Evolutionary conservation across 169 alveolate species (phyloP), one percentile per base, ranked within the genome.

Genomic region (Eimeria maxima): DNA sequence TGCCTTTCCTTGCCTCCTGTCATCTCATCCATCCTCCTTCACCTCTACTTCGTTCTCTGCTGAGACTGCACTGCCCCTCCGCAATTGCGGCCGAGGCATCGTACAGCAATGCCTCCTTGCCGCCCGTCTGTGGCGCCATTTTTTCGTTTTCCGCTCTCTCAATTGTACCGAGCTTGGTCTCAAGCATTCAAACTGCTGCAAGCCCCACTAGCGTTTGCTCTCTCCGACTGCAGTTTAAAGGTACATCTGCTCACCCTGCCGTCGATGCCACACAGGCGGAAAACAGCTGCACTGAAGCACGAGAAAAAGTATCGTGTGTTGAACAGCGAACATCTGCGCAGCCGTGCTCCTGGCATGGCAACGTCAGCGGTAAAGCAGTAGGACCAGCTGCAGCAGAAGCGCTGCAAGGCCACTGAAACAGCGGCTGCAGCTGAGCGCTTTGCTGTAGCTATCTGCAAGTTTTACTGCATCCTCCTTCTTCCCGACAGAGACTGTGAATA

Each of bases 91-190:
- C 24, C 80, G 7, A 69, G 80, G 80, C 80, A 69, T 0, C 80
- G 14, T 29, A 69, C 22, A 69, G 50, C 80, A 45, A 69, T 27
- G 10, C 50, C 14, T 47, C 50, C 50, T 6, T 24, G n/a, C 22
- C 80, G 27, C 76, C 18, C 42, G 80, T 33, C 33, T 33, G 80
- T 69, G 80, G 50, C 80, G 45, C 80, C 80, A 69, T 69, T 69
- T 69, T 33, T 27, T 69, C 13, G 80, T 69, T 27, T 69, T 69
- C 29, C 80, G 33, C 50, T 27, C n/a, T 69, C 42, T 67, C 38
- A 1, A 22, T 22, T n/a, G 44, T 24, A 22, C 76, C 44, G 38
- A 65, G 76, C 76, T 69, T 29, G 27, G 80, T 69, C 80, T 29
- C 14, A n/a, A 69, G 80, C 80, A 29, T 69, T 4, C 7, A 29